Evolutionary conservation across 805 yeast species (phyloP).

Genomic region (Wilhelminamyces savonicus): DNA sequence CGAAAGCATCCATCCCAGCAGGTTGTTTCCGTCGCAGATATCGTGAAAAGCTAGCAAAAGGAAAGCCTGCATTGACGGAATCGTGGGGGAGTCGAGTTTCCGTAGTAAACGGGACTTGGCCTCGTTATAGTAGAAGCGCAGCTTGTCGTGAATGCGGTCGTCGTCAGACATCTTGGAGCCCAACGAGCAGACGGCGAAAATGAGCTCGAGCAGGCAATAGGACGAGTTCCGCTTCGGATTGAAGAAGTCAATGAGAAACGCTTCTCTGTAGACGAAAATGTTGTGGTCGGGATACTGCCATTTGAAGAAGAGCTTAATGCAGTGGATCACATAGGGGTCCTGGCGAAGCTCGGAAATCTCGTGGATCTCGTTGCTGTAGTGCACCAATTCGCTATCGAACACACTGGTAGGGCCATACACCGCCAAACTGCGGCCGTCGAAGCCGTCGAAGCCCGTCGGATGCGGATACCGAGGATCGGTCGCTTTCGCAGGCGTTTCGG

Average conservation of each 20-base stretch:
- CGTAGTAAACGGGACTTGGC: conserved; percentile 39
- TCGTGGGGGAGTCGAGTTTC: conserved; percentile 38
- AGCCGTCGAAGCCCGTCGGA: neutral
- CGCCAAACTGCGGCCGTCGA: conserved; percentile 6
- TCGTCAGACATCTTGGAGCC: conserved; percentile 48
- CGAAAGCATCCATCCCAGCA: conserved; percentile 57
- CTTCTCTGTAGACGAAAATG: conserved; percentile 56
- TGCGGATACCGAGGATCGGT: conserved; percentile 7
- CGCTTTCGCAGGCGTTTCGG: too few species aligned
- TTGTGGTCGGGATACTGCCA: conserved; percentile 64
- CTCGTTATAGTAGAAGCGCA: conserved; percentile 41
- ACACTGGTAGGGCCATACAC: conserved; percentile 43
- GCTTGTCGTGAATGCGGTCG: conserved; percentile 34
- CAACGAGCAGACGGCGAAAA: conserved; percentile 52
- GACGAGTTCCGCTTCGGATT: conserved; percentile 45
- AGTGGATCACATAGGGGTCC: conserved; percentile 20
- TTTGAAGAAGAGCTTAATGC: conserved; percentile 44
- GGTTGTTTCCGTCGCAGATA: conserved; percentile 51
- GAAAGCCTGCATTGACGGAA: conserved; percentile 53
- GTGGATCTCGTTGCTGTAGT: conserved; percentile 1
- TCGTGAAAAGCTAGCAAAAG: conserved; percentile 57
- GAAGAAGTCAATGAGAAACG: conserved; percentile 55
- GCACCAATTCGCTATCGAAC: conserved; percentile 21
- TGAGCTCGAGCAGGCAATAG: conserved; percentile 50
- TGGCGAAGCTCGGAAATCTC: conserved; percentile 4